Percentiles rank a stretch among this genome's conserved stretches.
phyloP scores from a whole-genome alignment of 495 filamentous ascomycete species.

The Platismatia glauca region DNA sequence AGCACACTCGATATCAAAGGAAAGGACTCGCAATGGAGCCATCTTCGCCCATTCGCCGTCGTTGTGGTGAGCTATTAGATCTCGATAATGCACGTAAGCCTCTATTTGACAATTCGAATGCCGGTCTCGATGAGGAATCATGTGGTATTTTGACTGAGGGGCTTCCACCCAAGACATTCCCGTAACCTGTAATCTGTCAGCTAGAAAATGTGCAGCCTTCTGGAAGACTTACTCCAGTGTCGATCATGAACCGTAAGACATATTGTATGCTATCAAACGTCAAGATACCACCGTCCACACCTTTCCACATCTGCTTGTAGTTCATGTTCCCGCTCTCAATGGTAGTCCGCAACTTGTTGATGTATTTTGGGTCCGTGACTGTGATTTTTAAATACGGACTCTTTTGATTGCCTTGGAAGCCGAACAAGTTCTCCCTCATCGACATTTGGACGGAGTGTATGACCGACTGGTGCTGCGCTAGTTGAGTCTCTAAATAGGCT shows the following conservation, averaged over 20 bases:
- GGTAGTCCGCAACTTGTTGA: slow-evolving; percentile 57
- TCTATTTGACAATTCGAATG: slow-evolving; percentile 96
- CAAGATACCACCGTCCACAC: slow-evolving; percentile 54
- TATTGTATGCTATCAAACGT: slow-evolving; percentile 97
- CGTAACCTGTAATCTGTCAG: slow-evolving; percentile 45
- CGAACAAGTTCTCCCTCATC: slow-evolving; percentile 80
- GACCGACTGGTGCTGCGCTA: slow-evolving; percentile 53
- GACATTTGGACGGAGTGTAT: slow-evolving; percentile 69
- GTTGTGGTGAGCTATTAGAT: slow-evolving; percentile 80
- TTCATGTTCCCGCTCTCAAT: slow-evolving; percentile 74
- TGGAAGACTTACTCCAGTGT: slow-evolving; percentile 54
- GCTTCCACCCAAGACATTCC: slow-evolving; percentile 99
- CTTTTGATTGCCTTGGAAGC: slow-evolving; percentile 85
- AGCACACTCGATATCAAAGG: slow-evolving; percentile 98
- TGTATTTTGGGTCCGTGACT: slow-evolving; percentile 75
- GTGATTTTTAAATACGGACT: slow-evolving; percentile 90
- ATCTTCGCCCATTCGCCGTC: slow-evolving; percentile 98
- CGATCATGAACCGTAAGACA: slow-evolving; percentile 93
- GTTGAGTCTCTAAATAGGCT: slow-evolving; percentile 62
- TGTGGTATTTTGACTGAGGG: slow-evolving; percentile 58
- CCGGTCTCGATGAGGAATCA: slow-evolving; percentile 49
- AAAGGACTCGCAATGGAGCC: slow-evolving; percentile 85
- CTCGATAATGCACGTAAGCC: slow-evolving; percentile 66
- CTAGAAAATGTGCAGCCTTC: background rate
- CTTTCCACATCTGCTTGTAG: slow-evolving; percentile 84